Conservation (phyloP, 805 yeast species). For the Ogataea salicorniae region DNA sequence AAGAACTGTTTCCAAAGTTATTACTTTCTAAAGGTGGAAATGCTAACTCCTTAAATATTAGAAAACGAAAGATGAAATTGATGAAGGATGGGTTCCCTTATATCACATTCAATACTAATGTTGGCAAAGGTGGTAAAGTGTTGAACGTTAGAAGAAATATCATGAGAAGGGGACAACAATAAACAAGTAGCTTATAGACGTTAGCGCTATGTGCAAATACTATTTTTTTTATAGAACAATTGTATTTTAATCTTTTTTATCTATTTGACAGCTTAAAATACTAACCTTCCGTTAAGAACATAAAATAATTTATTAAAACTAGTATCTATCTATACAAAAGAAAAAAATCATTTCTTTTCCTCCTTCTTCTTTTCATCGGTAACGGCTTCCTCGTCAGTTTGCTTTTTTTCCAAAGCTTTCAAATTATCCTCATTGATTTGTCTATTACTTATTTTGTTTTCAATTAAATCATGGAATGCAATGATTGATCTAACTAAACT, state of each 20-base stretch:
- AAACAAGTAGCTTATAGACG: background rate
- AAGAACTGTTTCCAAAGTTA: constrained; percentile 30
- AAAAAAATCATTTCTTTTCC: background rate
- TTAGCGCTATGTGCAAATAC: background rate
- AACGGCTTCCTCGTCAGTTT: constrained; percentile 13
- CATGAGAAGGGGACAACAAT: constrained; percentile 28
- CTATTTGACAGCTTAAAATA: too few species aligned
- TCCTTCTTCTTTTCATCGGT: constrained; percentile 23
- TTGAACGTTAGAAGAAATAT: constrained; percentile 46
- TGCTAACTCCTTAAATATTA: constrained; percentile 2
- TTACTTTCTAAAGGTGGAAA: constrained; percentile 2
- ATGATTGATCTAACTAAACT: constrained; percentile 89
- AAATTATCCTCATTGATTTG: constrained; percentile 33
- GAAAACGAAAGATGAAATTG: background rate
- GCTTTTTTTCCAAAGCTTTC: background rate
- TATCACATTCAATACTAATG: constrained; percentile 33
- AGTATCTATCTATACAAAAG: too few species aligned
- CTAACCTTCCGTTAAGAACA: too few species aligned
- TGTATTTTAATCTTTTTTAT: too few species aligned
- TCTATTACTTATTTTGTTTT: constrained; percentile 86
- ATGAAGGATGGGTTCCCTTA: constrained; percentile 29
- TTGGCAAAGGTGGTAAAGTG: constrained; percentile 42
- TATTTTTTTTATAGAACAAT: too few species aligned
- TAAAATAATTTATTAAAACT: too few species aligned
- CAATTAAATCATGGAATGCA: constrained; percentile 94